phyloP scores from a whole-genome alignment of 2,329 filamentous ascomycete species.

The Pseudohalonectria lignicola region DNA sequence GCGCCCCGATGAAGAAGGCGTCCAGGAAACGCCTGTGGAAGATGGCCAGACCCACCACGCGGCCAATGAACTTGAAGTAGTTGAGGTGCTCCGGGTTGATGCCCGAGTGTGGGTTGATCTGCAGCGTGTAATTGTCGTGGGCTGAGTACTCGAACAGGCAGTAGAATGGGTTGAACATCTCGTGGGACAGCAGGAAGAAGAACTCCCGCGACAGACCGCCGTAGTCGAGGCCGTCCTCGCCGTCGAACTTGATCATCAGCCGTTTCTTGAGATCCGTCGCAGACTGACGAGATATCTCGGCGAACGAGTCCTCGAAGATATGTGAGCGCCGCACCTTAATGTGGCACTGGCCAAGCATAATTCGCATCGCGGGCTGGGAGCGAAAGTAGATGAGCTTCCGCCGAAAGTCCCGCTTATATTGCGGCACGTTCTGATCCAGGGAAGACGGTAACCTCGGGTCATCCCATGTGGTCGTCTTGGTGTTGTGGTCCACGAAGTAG shows the following conservation, averaged over 20 bases:
- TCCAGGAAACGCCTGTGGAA: conserved; percentile 97
- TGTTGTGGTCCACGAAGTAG: conserved; percentile 99
- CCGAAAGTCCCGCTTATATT: conserved; percentile 98
- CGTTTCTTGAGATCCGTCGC: conserved; percentile 95
- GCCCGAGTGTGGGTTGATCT: conserved; percentile 98
- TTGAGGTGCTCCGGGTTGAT: conserved; percentile 99
- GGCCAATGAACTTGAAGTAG: conserved; percentile 99
- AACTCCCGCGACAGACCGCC: conserved; percentile 97
- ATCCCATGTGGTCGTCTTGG: conserved; percentile 98
- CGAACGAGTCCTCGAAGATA: conserved; percentile 98
- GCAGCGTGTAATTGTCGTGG: conserved; percentile 98
- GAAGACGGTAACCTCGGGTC: conserved; percentile 92
- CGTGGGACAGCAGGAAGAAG: conserved; percentile 97
- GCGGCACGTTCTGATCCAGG: conserved; percentile 93
- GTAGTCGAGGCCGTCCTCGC: conserved; percentile 95
- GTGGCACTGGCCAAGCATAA: conserved; percentile 91
- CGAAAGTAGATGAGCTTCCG: conserved; percentile 98
- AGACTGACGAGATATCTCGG: conserved; percentile 94
- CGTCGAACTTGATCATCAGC: conserved; percentile 99
- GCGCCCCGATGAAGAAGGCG: conserved; percentile 96
- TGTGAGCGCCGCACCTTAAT: conserved; percentile 94
- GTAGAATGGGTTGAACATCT: conserved; percentile 99
- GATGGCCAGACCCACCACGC: conserved; percentile 91
- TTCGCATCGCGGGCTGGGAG: conserved; percentile 91
- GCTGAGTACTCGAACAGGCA: conserved; percentile 99